Conservation (phyloP, 768 basidiomycete genomes). For the Amanita inopinata region DNA sequence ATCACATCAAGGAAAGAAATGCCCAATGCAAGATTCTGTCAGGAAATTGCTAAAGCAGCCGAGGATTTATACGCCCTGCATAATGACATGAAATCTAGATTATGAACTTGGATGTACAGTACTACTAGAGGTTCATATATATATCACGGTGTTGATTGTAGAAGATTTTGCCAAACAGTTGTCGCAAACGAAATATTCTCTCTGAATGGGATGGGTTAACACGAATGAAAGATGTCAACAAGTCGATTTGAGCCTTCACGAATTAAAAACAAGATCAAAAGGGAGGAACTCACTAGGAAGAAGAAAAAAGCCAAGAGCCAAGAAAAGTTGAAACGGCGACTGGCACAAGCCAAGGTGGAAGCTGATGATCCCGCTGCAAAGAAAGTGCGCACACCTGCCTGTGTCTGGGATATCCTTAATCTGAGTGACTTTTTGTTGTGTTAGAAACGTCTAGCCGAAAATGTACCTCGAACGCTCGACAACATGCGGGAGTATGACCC, state of each 20-base stretch:
- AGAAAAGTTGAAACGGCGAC: constrained; percentile 69
- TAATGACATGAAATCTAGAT: constrained; percentile 12
- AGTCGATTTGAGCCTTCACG: constrained; percentile 50
- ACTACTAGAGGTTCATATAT: background rate
- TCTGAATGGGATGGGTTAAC: no score
- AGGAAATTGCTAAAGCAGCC: constrained; percentile 53
- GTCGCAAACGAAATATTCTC: background rate
- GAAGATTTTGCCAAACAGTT: background rate
- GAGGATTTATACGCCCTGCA: constrained; percentile 66
- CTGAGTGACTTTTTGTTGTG: constrained; percentile 1
- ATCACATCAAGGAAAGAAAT: constrained; percentile 80
- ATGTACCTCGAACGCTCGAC: constrained; percentile 87
- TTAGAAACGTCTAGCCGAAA: constrained; percentile 75
- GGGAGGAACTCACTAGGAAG: constrained; percentile 69
- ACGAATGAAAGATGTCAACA: constrained; percentile 37
- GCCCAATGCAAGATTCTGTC: constrained; percentile 66
- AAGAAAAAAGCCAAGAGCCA: constrained; percentile 70
- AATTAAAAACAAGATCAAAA: constrained; percentile 84
- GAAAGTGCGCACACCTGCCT: constrained; percentile 41
- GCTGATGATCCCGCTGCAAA: constrained; percentile 66
- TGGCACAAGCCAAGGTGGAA: constrained; percentile 73
- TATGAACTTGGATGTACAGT: background rate
- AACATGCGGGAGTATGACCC: constrained; percentile 85
- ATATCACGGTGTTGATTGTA: background rate
- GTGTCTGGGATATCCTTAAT: background rate